Evolutionary conservation across 768 basidiomycete genomes (phyloP).

Genomic region (Termitomyces heimii): DNA sequence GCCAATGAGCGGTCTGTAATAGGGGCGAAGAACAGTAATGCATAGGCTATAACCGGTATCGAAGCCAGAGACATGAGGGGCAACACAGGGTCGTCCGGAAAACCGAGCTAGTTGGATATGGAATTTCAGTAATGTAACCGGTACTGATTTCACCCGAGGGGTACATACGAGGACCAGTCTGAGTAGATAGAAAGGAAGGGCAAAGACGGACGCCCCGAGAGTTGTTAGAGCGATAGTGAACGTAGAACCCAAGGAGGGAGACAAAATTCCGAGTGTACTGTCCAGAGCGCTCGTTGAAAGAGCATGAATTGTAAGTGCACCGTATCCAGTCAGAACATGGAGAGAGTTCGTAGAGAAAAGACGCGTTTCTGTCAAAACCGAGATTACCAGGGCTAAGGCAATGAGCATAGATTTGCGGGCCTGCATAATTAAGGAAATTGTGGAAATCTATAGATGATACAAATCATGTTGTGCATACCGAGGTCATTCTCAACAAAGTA

Average conservation of each 20-base stretch:
- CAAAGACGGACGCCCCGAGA: conserved; percentile 57
- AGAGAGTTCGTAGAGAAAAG: conserved; percentile 33
- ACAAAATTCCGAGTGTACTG: conserved; percentile 52
- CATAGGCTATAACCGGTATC: conserved; percentile 58
- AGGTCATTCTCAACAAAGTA: conserved; percentile 40
- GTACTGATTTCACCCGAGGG: neutral
- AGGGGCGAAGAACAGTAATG: conserved; percentile 55
- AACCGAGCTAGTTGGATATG: conserved; percentile 32
- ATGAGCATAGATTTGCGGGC: conserved; percentile 44
- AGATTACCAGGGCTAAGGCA: conserved; percentile 42
- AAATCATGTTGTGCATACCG: conserved; percentile 28
- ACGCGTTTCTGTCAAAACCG: conserved; percentile 52
- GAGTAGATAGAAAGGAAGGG: conserved; percentile 60
- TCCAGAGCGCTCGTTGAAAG: conserved; percentile 57
- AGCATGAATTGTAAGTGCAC: conserved; percentile 54
- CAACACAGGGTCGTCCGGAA: conserved; percentile 43
- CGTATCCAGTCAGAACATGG: conserved; percentile 56
- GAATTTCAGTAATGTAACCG: neutral
- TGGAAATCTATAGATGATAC: neutral
- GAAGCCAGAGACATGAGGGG: conserved; percentile 52
- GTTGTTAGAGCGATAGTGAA: conserved; percentile 51
- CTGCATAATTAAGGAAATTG: conserved; percentile 25
- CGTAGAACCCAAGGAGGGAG: conserved; percentile 50
- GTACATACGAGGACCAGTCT: conserved; percentile 49
- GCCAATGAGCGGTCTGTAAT: conserved; percentile 40